Conservation (phyloP, 2,329 filamentous ascomycete genomes). For the Cercospora brassicicola region DNA sequence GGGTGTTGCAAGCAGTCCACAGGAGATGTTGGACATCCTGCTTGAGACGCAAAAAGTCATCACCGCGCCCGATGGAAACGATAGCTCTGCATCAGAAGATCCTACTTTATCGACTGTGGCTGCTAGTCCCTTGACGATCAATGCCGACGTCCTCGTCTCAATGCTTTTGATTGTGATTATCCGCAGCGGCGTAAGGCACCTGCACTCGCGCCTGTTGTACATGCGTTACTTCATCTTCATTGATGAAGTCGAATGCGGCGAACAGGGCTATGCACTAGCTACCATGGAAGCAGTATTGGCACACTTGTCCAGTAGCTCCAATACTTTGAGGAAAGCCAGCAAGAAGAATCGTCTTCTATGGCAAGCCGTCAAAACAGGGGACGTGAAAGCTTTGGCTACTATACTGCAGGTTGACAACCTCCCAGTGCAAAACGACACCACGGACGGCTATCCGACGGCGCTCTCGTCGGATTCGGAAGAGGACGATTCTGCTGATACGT, state of each 20-base stretch:
- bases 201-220: conserved; percentile 87
- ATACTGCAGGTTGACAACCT: conserved; percentile 68
- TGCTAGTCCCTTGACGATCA: conserved; percentile 62
- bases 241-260: conserved; percentile 93
- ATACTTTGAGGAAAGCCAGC: conserved; percentile 78
- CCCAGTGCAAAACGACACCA: conserved; percentile 18
- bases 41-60: conserved; percentile 80
- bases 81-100: conserved; percentile 36
- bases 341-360: conserved; percentile 81
- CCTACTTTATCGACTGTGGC: conserved; percentile 42
- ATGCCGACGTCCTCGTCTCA: conserved; percentile 91
- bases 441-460: conserved; percentile 24
- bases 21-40: conserved; percentile 83
- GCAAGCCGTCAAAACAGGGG: conserved; percentile 79
- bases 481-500: conserved; percentile 19
- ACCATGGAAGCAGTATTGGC: conserved; percentile 92
- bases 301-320: conserved; percentile 81
- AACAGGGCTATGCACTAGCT: conserved; percentile 92
- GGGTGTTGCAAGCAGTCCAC: conserved; percentile 71
- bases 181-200: conserved; percentile 78
- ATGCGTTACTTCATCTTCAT: conserved; percentile 98
- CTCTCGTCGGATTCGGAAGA: conserved; percentile 26
- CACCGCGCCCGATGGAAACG: conserved; percentile 52
- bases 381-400: conserved; percentile 69
- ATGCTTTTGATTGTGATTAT: conserved; percentile 90